Conservation (phyloP, 495 filamentous ascomycete genomes). For the Hypoxylon fragiforme region DNA sequence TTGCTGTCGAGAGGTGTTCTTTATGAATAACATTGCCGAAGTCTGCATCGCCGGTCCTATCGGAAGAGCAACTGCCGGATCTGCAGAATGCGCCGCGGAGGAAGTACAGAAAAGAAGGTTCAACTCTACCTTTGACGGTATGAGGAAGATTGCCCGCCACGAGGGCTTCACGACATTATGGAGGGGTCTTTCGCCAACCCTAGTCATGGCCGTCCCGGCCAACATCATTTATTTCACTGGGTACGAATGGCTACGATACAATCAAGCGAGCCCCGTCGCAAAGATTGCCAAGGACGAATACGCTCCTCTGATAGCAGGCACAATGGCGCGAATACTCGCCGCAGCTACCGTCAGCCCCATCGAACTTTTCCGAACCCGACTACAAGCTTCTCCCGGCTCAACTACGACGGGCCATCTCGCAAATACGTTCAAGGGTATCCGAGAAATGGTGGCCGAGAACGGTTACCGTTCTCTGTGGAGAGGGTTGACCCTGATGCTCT, state of each 20-base stretch:
- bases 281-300: constrained; percentile 64
- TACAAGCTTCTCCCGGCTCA: constrained; percentile 76
- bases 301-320: constrained; percentile 79
- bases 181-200: constrained; percentile 88
- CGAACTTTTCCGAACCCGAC: constrained; percentile 91
- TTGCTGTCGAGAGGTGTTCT: constrained; percentile 97
- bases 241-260: constrained; percentile 90
- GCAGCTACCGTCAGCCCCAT: constrained; percentile 85
- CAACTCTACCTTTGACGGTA: constrained; percentile 86
- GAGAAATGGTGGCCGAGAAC: constrained; percentile 73
- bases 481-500: constrained; percentile 89
- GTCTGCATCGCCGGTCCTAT: constrained; percentile 68
- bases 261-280: constrained; percentile 67
- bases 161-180: constrained; percentile 87
- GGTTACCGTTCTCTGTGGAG: constrained; percentile 88
- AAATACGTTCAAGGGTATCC: constrained; percentile 72
- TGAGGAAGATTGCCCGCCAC: constrained; percentile 94
- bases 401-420: constrained; percentile 58
- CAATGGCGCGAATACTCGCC: constrained; percentile 74
- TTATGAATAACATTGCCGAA: constrained; percentile 82
- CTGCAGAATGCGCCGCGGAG: constrained; percentile 81
- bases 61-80: constrained; percentile 28
- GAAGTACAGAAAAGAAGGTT: constrained; percentile 81
- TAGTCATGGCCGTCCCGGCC: constrained; percentile 90
- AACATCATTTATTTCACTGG: constrained; percentile 99